Percentiles rank a stretch among this genome's conserved stretches.
Conservation (phyloP, 345 rosid species). For the Balakata baccata region DNA sequence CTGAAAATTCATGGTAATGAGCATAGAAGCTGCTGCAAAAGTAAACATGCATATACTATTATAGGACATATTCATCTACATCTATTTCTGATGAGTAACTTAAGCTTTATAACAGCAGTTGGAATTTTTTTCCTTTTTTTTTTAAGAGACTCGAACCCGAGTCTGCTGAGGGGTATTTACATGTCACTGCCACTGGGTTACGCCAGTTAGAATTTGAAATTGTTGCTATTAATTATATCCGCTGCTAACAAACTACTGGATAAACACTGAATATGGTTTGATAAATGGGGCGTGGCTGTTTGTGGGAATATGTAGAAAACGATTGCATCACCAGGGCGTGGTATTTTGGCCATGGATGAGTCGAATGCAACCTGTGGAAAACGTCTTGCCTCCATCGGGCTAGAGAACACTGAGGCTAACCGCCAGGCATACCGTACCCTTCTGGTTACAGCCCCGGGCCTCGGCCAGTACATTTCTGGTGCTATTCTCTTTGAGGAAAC, state of each 20-base stretch:
- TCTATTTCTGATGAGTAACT: no score
- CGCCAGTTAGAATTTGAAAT: no score
- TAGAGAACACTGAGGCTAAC: constrained; percentile 95
- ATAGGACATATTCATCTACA: no score
- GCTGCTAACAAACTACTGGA: no score
- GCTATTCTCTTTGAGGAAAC: constrained; percentile 97
- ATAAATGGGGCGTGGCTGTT: not conserved
- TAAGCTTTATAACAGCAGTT: no score
- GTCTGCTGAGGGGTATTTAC: no score
- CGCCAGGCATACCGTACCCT: constrained; percentile 95
- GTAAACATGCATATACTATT: no score
- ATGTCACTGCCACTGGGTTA: no score
- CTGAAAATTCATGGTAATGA: not conserved
- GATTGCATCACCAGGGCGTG: constrained; percentile 91
- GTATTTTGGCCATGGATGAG: constrained; percentile 98
- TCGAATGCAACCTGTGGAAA: constrained; percentile 97
- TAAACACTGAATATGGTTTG: no score
- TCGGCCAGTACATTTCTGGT: constrained; percentile 82
- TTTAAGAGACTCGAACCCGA: no score
- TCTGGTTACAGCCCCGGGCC: constrained; percentile 74
- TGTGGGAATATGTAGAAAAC: constrained; percentile 56
- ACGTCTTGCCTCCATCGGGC: constrained; percentile 86
- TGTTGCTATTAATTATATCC: no score
- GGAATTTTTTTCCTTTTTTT: no score
- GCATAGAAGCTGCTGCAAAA: not conserved